Evolutionary conservation across 345 rosid species (phyloP), one percentile per base, ranked within the genome.

Genomic region (Eucalyptus marginata): DNA sequence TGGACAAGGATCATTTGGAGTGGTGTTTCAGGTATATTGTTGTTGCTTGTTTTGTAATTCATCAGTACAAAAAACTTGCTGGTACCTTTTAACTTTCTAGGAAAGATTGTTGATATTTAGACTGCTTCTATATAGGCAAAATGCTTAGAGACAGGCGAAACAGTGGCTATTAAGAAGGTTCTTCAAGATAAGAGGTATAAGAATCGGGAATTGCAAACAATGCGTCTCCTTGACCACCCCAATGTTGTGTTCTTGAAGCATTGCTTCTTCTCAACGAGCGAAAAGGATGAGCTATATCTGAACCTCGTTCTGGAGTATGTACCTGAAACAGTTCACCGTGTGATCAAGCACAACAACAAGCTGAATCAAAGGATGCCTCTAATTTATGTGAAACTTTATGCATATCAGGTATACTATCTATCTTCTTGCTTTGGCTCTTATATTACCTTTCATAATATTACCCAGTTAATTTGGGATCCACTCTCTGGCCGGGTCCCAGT

Each of bases 161-260:
- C 92, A n/a, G 92, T 90, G 31, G 92, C 92, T 15, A 90, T 89
- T 40, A 90, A 90, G 87, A 90, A 90, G 87, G 92, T 90, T 49
- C 90, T 90, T 47, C 90, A 89, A 84, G 92, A 90, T 86, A 90
- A 90, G 87, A 90, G 90, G 86, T 90, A 90, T 87, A 90, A 90
- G 90, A 90, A 90, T 87, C 76, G 92, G 84, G 92, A 90, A 87
- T 90, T 90, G 87, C 90, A 90, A 86, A 89, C 81, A 13, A 90
- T 89, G 90, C 86, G 89, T 40, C 90, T 90, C 84, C 89, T 90
- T 40, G 92, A 90, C 89, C 90, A 90, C 87, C 92, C 92, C 31
- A 90, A 90, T 90, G 88, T 89, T 24, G 92, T 90, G 36, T 64
- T 87, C 52, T 87, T 90, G 76, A 90, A 90, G 89, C 90, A 90